Base-by-base conservation (phyloP, 495 filamentous ascomycete genomes). In the Massariosphaeria phaeospora region DNA sequence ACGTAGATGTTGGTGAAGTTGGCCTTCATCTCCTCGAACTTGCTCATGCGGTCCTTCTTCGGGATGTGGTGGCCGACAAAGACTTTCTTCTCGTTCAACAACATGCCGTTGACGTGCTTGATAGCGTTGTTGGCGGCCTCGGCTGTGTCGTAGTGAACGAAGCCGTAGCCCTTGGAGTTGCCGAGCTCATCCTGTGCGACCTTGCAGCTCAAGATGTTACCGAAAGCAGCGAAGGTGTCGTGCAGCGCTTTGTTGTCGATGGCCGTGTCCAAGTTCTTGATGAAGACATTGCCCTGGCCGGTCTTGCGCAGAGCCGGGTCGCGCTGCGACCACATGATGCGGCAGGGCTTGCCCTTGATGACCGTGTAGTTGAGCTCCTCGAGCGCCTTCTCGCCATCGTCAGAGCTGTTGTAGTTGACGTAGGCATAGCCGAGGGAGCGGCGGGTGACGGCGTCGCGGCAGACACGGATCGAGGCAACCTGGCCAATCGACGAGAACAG, bases 21-120 rank as follows among this genome's bases (percentile, higher is more conserved):
- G 71, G 94, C 93, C 84, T 97, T 97, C 91, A 99, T 99, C 80
- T 99, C 93, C 78, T 99, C 93, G 69, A 96, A 97, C 78, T 99
- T 99, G 88, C 89, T 96, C 79, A 96, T 91, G 63, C 93, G 94
- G 66, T 99, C 93, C 81, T 99, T 99, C 86, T 96, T 96, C 63
- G 93, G 93, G 70, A 99, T 96, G 76, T 99, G 93, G 73, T 96
- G 91, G 51, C 93, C 93, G 62, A 99, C 93, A 65, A 91, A 99
- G 44, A 99, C 93, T 81, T 99, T 99, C 85, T 99, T 99, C 82
- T 99, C 93, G 74, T 97, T 97, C 67, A 99, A 75, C 67, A 99
- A 73, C 93, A 99, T 99, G 66, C 94, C 94, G 73, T 99, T 97
- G 67, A 99, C 93, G 70, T 95, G 91, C 81, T 96, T 96, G 81